Percentiles rank a stretch among this genome's conserved stretches.
phyloP scores from a whole-genome alignment of 2,329 filamentous ascomycete species.

The Cladorrhinum sp. region DNA sequence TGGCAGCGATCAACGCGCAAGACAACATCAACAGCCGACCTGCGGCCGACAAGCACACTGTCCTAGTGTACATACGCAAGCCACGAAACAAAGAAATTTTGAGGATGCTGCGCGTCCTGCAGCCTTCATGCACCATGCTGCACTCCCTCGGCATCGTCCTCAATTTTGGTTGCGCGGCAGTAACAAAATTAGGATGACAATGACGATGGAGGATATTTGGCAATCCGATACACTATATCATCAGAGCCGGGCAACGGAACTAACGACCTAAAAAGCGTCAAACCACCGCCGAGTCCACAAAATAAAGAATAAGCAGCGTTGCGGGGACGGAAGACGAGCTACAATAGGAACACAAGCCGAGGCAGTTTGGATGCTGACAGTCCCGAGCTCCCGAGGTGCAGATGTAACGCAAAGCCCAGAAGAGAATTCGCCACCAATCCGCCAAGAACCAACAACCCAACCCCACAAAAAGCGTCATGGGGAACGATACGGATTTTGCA shows the following conservation, averaged over 20 bases:
- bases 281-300: neutral
- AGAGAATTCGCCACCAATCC: neutral
- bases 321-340: neutral
- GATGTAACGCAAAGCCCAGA: neutral
- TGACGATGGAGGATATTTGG: neutral
- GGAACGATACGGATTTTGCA: neutral
- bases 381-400: neutral
- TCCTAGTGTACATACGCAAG: neutral
- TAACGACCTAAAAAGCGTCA: neutral
- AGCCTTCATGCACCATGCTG: neutral
- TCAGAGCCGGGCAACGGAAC: neutral
- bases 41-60: neutral
- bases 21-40: neutral
- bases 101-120: neutral
- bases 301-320: neutral
- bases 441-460: too few species aligned
- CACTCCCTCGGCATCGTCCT: neutral
- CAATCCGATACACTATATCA: neutral
- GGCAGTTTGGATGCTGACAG: neutral
- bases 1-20: neutral
- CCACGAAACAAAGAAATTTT: neutral
- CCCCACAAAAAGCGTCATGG: neutral
- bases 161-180: neutral
- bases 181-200: neutral
- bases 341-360: neutral